phyloP scores from a whole-genome alignment of 331 rosid species.

The Cydonia oblonga region DNA sequence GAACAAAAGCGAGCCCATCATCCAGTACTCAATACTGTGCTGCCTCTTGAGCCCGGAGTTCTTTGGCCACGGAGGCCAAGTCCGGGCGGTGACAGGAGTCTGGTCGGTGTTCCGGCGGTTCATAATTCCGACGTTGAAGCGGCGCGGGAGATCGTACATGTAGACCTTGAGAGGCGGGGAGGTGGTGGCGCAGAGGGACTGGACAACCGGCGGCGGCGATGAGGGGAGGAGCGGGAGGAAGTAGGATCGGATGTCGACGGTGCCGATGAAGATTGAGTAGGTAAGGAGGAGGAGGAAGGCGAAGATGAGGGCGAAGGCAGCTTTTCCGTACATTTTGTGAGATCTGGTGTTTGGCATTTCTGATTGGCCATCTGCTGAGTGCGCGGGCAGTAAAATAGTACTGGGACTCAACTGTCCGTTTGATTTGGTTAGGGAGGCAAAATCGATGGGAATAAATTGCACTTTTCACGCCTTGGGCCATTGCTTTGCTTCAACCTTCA shows the following conservation, averaged over 20 bases:
- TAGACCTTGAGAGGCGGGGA: slow-evolving; percentile 50
- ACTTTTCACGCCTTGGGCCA: background rate
- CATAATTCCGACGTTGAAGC: slow-evolving; percentile 77
- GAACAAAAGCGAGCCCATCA: slow-evolving; percentile 75
- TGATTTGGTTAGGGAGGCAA: slow-evolving; percentile 3
- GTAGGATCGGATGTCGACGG: slow-evolving; percentile 53
- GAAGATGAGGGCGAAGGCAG: slow-evolving; percentile 32
- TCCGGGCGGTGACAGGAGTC: slow-evolving; percentile 37
- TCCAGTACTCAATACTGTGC: slow-evolving; percentile 96
- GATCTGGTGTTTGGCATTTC: background rate
- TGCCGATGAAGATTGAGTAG: slow-evolving; percentile 50
- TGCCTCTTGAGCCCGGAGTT: slow-evolving; percentile 73
- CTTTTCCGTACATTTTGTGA: slow-evolving; percentile 37
- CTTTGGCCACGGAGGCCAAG: slow-evolving; percentile 74
- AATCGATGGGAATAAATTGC: background rate
- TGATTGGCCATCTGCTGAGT: background rate
- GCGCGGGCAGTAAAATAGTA: background rate
- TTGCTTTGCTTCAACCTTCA: background rate
- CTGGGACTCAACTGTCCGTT: background rate
- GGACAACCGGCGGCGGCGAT: slow-evolving; percentile 12
- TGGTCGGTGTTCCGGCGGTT: slow-evolving; percentile 27
- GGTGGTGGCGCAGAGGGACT: slow-evolving; percentile 20
- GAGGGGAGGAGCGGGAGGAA: slow-evolving; percentile 38
- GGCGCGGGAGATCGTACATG: slow-evolving; percentile 97
- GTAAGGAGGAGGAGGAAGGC: slow-evolving; percentile 38